A percentile compares a stretch with the other conserved stretches of the same genome.
Evolutionary conservation across 1,139 yeast genomes (phyloP).

Genomic region (Protomyces lactucae-debilis): DNA sequence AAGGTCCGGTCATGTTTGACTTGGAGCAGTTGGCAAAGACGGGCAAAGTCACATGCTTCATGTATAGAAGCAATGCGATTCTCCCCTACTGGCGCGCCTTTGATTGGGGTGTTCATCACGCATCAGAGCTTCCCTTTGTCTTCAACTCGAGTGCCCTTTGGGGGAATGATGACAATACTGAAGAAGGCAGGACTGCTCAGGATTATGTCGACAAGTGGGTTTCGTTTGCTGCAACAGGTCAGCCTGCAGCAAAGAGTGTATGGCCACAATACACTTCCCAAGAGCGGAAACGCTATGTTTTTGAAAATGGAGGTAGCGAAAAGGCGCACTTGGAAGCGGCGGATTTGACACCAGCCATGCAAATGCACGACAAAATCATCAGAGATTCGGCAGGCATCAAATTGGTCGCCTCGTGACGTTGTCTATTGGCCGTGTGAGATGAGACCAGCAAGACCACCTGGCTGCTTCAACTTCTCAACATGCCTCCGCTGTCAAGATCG

Average conservation of each 20-base stretch:
- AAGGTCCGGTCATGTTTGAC: slow-evolving; percentile 14
- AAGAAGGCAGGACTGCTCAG: slow-evolving; percentile 1
- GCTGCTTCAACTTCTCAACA: no score
- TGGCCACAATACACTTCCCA: neutral
- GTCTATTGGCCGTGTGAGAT: no score
- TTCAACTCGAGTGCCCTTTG: slow-evolving; percentile 12
- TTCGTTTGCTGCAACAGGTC: slow-evolving; percentile 16
- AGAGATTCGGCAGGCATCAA: neutral
- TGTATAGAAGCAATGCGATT: slow-evolving; percentile 10
- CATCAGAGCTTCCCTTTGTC: slow-evolving; percentile 15
- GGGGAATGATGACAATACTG: neutral
- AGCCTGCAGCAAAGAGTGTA: neutral
- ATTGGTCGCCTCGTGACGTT: no score
- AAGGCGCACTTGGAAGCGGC: neutral
- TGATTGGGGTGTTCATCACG: slow-evolving; percentile 16
- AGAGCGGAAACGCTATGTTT: neutral
- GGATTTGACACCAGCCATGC: neutral
- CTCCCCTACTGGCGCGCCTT: slow-evolving; percentile 7
- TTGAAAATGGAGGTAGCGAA: neutral
- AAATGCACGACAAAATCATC: neutral
- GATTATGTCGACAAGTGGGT: slow-evolving; percentile 16
- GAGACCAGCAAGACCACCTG: no score
- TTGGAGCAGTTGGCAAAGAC: slow-evolving; percentile 10
- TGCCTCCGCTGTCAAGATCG: no score
- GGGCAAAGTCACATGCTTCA: neutral